Evolutionary conservation across 495 filamentous ascomycete genomes (phyloP).

Genomic region (Penicillium goetzii): DNA sequence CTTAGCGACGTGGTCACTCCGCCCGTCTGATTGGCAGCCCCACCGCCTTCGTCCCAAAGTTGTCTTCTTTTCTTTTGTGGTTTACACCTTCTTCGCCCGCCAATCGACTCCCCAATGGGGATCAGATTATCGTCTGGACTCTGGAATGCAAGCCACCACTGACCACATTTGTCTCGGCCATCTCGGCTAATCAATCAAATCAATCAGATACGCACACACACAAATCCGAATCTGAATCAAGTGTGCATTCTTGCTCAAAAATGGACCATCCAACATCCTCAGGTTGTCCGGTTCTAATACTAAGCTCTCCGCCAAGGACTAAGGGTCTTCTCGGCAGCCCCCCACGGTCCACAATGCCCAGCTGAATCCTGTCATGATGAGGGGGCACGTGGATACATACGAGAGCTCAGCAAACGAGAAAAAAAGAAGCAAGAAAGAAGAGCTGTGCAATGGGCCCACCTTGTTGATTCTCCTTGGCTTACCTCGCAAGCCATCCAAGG

Average conservation of each 20-base stretch:
- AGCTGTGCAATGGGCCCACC: background rate
- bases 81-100: background rate
- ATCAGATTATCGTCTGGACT: slow-evolving; percentile 20
- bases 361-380: background rate
- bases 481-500: slow-evolving; percentile 6
- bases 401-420: background rate
- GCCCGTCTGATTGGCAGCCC: background rate
- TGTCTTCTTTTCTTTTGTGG: background rate
- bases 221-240: background rate
- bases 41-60: background rate
- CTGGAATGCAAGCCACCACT: slow-evolving; percentile 11
- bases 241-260: background rate
- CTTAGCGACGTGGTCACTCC: slow-evolving; percentile 12
- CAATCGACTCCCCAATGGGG: slow-evolving; percentile 3
- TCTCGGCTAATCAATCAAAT: slow-evolving; percentile 22
- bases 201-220: slow-evolving; percentile 7
- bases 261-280: background rate
- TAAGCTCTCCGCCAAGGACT: background rate
- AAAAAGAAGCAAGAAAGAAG: background rate
- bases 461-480: background rate
- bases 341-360: background rate
- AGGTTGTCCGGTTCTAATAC: background rate
- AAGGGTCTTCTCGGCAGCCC: slow-evolving; percentile 6
- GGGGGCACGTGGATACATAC: background rate
- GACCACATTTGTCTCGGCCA: background rate